Conservation (phyloP, 805 yeast genomes). For the Zygosaccharomyces rouxii region DNA sequence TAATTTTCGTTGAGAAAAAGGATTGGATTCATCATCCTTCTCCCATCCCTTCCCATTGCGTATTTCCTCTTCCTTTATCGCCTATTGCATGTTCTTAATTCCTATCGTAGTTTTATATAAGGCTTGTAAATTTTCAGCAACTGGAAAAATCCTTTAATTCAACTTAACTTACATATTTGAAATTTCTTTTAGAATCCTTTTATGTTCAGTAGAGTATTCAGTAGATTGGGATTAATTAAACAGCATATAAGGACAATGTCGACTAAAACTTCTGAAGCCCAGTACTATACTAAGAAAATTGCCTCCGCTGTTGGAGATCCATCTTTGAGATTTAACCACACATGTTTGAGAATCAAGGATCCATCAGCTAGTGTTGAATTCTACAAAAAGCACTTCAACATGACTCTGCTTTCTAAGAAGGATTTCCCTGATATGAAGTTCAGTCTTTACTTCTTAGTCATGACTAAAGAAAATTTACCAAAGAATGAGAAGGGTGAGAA, state of each 20-base stretch:
- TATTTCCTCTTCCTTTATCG: background rate
- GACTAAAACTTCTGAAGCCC: constrained; percentile 8
- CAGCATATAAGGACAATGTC: constrained; percentile 16
- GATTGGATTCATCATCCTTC: background rate
- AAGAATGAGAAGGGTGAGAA: constrained; percentile 41
- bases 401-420: constrained; percentile 53
- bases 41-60: background rate
- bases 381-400: constrained; percentile 70
- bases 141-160: too few relatives aligned
- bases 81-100: background rate
- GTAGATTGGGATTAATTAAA: constrained; percentile 2
- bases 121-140: background rate
- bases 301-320: constrained; percentile 24
- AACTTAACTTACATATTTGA: too few relatives aligned
- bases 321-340: constrained; percentile 50
- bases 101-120: background rate
- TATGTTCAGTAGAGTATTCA: constrained; percentile 4
- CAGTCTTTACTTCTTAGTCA: constrained; percentile 65
- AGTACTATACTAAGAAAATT: constrained; percentile 16
- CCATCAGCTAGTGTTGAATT: constrained; percentile 68
- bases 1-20: background rate
- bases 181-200: background rate
- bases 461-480: constrained; percentile 24
- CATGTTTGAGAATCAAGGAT: constrained; percentile 77
- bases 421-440: constrained; percentile 54